phyloP scores from a whole-genome alignment of 352 stramenopile genomes.

The Phytophthora syringae region DNA sequence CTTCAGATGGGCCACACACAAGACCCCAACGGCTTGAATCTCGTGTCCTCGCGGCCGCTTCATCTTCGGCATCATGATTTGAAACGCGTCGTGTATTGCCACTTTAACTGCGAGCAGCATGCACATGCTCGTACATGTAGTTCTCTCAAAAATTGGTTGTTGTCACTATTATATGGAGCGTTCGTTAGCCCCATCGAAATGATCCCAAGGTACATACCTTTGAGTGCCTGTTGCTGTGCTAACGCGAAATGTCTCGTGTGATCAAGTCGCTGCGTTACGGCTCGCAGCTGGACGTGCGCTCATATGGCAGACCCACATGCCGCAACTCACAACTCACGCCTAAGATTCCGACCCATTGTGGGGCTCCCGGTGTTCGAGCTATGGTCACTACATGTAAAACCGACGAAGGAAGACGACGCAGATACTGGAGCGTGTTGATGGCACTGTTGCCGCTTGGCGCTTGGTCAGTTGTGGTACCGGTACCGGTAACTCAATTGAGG shows the following conservation, averaged over 20 bases:
- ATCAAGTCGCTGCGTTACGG: slow-evolving; percentile 1
- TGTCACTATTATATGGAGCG: no score
- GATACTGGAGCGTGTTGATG: slow-evolving; percentile 8
- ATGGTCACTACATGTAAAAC: not conserved
- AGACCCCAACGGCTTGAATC: not conserved
- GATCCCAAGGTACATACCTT: slow-evolving; percentile 1
- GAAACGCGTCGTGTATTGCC: slow-evolving; percentile 5
- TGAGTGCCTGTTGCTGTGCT: slow-evolving; percentile 14
- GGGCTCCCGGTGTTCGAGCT: slow-evolving; percentile 16
- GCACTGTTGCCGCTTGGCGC: slow-evolving; percentile 9
- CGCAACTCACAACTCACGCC: not conserved
- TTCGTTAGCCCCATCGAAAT: slow-evolving; percentile 14
- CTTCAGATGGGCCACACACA: not conserved
- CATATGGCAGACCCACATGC: slow-evolving; percentile 9
- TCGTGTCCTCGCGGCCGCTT: slow-evolving; percentile 10
- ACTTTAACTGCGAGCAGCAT: no score
- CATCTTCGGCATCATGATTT: slow-evolving; percentile 18
- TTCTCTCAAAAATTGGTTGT: no score
- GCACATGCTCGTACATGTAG: not conserved
- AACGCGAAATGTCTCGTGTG: slow-evolving; percentile 17
- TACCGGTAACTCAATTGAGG: no score
- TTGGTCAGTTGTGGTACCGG: no score
- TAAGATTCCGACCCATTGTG: slow-evolving; percentile 2
- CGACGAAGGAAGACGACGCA: slow-evolving; percentile 24
- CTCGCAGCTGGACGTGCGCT: slow-evolving; percentile 12